Base-by-base conservation (phyloP, 2,329 filamentous ascomycete genomes). In the Teratosphaeria zuluensis region DNA sequence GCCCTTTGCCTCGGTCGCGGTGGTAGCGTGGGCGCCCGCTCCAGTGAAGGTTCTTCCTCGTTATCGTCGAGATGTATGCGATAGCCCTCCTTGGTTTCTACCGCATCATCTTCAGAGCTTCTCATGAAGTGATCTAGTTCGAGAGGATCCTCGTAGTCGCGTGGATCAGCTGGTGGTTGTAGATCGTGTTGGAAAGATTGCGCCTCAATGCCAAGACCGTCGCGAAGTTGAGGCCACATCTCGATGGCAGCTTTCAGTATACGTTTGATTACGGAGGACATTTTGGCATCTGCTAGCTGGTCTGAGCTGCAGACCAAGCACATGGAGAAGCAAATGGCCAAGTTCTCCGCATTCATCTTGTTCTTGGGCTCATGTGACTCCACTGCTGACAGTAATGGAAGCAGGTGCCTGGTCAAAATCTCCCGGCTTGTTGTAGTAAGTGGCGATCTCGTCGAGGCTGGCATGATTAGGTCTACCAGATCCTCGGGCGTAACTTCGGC, bases 251-350 rank as follows among this genome's bases (percentile, higher is more conserved):
- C 73, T 51, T 76, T 74, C 16, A 83, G 67, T 4, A 83, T 73
- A 12, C 76, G 74, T 21, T 77, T 73, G n/a, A 82, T 71, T 16
- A 81, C 76, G 1, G 74, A 75, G 3, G 79, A 79, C 67, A 81
- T 77, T 63, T 79, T 81, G 0, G 77, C 78, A 61, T 83, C 81
- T 60, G 81, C 78, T 46, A 81, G 69, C 63, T 81, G 79, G 65
- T 83, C 78, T 3, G 78, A 76, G 0, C 80, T 80, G 61, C 77
- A 76, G 12, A 82, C 66, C 3, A 83, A 68, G 46, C 77, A 76
- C 42, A 80, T 80, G 2, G 78, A 78, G 64, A 83, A 78, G 64
- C 79, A 81, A 6, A 82, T 79, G 14, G 79, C 77, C 38, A 83
- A 65, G 54, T 82, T 82, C 53, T 77, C 76, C 0, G 80, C 67